A percentile compares a stretch with the other conserved stretches of the same genome.
Evolutionary conservation across 2,329 filamentous ascomycete genomes (phyloP).

Genomic region (Colletotrichum limetticola): DNA sequence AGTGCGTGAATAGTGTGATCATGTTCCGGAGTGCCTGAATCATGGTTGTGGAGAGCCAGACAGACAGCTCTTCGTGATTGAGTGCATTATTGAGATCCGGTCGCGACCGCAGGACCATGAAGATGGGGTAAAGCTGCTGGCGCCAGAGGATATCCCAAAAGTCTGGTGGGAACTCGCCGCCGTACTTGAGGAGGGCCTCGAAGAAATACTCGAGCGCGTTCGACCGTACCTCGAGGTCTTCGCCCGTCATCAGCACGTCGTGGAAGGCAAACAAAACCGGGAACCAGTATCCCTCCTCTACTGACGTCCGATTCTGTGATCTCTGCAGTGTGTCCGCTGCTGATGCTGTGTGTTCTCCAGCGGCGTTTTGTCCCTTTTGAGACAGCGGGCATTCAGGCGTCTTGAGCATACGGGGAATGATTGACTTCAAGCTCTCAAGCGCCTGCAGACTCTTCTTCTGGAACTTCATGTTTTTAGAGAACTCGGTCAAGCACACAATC

Average conservation of each 20-base stretch:
- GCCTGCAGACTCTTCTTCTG: conserved; percentile 98
- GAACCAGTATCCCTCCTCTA: conserved; percentile 99
- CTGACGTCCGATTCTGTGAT: conserved; percentile 81
- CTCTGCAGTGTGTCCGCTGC: conserved; percentile 55
- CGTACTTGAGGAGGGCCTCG: conserved; percentile 89
- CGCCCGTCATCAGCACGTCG: conserved; percentile 98
- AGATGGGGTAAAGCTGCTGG: conserved; percentile 96
- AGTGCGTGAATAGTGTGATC: conserved; percentile 98
- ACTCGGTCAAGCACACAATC: conserved; percentile 95
- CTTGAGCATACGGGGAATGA: conserved; percentile 93
- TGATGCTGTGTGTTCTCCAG: conserved; percentile 51
- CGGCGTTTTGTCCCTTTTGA: conserved; percentile 59
- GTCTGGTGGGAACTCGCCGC: conserved; percentile 88
- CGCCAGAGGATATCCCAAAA: conserved; percentile 99
- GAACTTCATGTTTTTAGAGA: conserved; percentile 98
- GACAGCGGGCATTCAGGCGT: conserved; percentile 95
- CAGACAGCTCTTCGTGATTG: conserved; percentile 95
- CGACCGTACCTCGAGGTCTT: conserved; percentile 94
- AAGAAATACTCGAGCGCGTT: conserved; percentile 96
- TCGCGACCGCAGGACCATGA: conserved; percentile 95
- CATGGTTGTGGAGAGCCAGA: conserved; percentile 99
- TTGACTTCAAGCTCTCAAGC: conserved; percentile 93
- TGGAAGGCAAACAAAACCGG: conserved; percentile 98
- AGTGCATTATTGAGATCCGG: conserved; percentile 96
- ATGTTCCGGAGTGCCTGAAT: conserved; percentile 98